Percentiles rank a stretch among this genome's conserved stretches.
Evolutionary conservation across 2,329 filamentous ascomycete species (phyloP).

Genomic region (Fusarium coicis): DNA sequence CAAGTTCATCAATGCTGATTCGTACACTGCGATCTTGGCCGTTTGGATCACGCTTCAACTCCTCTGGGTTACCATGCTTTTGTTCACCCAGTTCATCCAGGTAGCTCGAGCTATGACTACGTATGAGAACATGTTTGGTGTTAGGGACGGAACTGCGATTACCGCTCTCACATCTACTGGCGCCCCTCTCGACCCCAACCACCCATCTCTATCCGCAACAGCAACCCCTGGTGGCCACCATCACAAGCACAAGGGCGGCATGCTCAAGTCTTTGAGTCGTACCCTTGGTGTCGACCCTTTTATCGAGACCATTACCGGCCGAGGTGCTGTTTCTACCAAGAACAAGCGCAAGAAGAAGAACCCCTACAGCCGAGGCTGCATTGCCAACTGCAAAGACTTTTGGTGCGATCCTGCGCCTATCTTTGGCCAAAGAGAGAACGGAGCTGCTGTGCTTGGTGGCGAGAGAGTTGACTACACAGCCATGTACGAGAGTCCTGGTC

Average conservation of each 20-base stretch:
- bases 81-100: constrained; percentile 93
- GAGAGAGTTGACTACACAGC: constrained; percentile 85
- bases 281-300: constrained; percentile 94
- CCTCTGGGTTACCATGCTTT: constrained; percentile 96
- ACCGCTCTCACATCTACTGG: constrained; percentile 83
- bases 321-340: constrained; percentile 72
- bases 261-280: constrained; percentile 82
- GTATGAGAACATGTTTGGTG: constrained; percentile 93
- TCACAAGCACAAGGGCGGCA: constrained; percentile 70
- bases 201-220: constrained; percentile 69
- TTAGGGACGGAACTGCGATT: constrained; percentile 69
- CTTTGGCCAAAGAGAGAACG: constrained; percentile 79
- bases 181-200: constrained; percentile 74
- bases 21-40: constrained; percentile 82
- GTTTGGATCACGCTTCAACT: constrained; percentile 87
- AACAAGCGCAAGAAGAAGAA: constrained; percentile 73
- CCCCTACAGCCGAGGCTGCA: constrained; percentile 83
- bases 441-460: constrained; percentile 80
- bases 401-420: constrained; percentile 91
- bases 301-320: constrained; percentile 88
- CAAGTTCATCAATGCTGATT: constrained; percentile 79
- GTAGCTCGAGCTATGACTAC: constrained; percentile 94
- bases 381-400: constrained; percentile 96
- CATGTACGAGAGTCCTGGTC: constrained; percentile 85
- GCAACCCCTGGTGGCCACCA: constrained; percentile 57